Evolutionary conservation across 129 eudicot species (phyloP), one percentile per base, ranked within the genome.

Genomic region (Scalesia atractyloides): DNA sequence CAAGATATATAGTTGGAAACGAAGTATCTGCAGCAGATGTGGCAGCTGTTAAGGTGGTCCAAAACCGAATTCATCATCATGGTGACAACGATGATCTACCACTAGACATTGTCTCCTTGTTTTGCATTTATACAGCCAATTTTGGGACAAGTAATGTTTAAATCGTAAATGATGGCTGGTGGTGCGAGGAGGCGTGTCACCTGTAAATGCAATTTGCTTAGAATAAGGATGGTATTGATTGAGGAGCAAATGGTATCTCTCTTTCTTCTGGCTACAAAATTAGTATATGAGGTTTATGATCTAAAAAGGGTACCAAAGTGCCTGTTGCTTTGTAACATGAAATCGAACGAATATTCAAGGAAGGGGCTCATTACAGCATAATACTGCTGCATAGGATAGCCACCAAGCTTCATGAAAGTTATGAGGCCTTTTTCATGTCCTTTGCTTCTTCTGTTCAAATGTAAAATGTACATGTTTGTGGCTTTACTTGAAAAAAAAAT

Each of bases 31-130:
- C 84, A 4, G 70, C 81, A 15, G 77, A 77, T 50, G 73, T 75
- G 67, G 89, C 96, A n/a, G 96, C 96, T 7, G 92, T 89, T 22
- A 86, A 81, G 80, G 96, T 92, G 13, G 92, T 89, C 64, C 96
- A 89, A 73, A 86, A 84, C 82, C 91, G 62, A 68, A 80, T 86
- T 75, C 84, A 76, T 64, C 85, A 84, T 54, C 78, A 74, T 61
- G 51, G 64, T 12, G 70, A 62, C 66, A 64, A 47, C 15, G 74
- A 52, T 22, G 67, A 78, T 72, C 46, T 68, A 41, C 81, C 76
- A 16, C 46, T 81, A 53, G 67, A 73, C 12, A 36, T 66, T 49
- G 83, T 82, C 63, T 80, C 62, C 85, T 43, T 61, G 33, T 7
- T 20, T 17, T 41, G 36, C 48, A 19, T 62, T 70, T 39, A 53